phyloP scores from a whole-genome alignment of 1,284 basidiomycete species.

The Phellopilus nigrolimitatus region DNA sequence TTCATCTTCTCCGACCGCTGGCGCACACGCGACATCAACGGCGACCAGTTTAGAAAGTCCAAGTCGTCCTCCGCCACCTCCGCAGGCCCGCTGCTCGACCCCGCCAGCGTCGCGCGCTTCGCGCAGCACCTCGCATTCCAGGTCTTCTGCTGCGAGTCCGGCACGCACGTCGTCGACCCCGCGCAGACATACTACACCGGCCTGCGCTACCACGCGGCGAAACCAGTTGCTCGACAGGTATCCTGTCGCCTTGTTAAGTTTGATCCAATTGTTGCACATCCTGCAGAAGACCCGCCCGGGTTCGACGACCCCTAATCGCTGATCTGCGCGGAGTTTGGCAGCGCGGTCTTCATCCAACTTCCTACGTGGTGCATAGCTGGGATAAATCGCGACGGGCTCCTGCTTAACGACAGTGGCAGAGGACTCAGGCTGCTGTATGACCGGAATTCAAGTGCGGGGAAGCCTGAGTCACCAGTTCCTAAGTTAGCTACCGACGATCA shows the following conservation, averaged over 20 bases:
- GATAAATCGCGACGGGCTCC: neutral
- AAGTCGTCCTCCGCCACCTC: too few species aligned
- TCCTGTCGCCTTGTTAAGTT: constrained; percentile 14
- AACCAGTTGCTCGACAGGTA: constrained; percentile 18
- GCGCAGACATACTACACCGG: constrained; percentile 89
- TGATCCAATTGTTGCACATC: constrained; percentile 20
- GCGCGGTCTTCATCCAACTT: constrained; percentile 19
- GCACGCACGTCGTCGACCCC: too few species aligned
- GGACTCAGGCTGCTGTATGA: neutral
- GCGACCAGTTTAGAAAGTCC: too few species aligned
- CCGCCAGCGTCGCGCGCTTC: too few species aligned
- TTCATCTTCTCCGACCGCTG: too few species aligned
- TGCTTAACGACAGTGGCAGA: neutral
- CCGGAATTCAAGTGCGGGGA: neutral
- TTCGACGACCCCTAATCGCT: constrained; percentile 19
- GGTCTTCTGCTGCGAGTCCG: too few species aligned
- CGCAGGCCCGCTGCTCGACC: too few species aligned
- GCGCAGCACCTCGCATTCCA: too few species aligned
- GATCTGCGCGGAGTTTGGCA: constrained; percentile 20
- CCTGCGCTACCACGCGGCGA: constrained; percentile 57
- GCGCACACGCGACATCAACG: too few species aligned
- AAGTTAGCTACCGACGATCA: neutral
- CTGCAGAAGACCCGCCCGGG: constrained; percentile 19
- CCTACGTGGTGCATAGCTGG: neutral
- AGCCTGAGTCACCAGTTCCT: neutral